Conservation (phyloP, 2,329 filamentous ascomycete species). For the Nemania sp. region DNA sequence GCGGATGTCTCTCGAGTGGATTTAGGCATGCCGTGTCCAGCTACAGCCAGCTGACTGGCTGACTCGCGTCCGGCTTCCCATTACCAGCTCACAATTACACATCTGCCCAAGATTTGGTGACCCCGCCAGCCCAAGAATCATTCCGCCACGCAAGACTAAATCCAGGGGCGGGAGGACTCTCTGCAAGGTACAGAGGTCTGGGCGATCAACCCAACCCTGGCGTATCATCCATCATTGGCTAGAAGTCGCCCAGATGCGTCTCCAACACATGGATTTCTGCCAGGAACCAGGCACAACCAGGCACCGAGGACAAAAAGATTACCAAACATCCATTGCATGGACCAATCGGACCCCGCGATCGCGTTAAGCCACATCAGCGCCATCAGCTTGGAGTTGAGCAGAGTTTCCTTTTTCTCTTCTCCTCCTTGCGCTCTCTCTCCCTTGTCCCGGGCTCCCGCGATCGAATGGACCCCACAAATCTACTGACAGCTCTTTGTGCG, state of each 20-base stretch:
- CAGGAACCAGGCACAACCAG: constrained; percentile 24
- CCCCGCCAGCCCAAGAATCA: constrained; percentile 1
- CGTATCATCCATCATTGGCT: background rate
- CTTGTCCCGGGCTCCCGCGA: background rate
- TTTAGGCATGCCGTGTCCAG: background rate
- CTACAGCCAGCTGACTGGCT: background rate
- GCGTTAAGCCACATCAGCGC: constrained; percentile 3
- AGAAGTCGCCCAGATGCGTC: too few species aligned
- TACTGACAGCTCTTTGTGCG: background rate
- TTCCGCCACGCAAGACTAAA: background rate
- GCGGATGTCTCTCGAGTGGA: background rate
- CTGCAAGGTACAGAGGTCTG: constrained; percentile 21
- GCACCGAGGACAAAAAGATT: background rate
- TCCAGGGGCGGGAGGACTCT: constrained; percentile 9
- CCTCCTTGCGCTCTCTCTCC: background rate
- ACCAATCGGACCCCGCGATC: constrained; percentile 15
- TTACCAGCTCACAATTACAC: background rate
- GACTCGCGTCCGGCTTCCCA: background rate
- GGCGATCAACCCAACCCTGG: constrained; percentile 3
- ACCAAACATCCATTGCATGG: background rate
- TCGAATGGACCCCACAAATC: too few species aligned
- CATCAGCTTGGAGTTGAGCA: background rate
- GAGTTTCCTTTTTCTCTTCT: constrained; percentile 5
- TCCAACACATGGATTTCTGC: constrained; percentile 14
- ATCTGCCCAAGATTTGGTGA: constrained; percentile 1